A percentile compares a stretch with the other conserved stretches of the same genome.
These are phyloP conservation scores for Trichophyton verrucosum DNA, from an alignment of 2,329 filamentous ascomycete species.

Conservation along the genomic window DNA sequence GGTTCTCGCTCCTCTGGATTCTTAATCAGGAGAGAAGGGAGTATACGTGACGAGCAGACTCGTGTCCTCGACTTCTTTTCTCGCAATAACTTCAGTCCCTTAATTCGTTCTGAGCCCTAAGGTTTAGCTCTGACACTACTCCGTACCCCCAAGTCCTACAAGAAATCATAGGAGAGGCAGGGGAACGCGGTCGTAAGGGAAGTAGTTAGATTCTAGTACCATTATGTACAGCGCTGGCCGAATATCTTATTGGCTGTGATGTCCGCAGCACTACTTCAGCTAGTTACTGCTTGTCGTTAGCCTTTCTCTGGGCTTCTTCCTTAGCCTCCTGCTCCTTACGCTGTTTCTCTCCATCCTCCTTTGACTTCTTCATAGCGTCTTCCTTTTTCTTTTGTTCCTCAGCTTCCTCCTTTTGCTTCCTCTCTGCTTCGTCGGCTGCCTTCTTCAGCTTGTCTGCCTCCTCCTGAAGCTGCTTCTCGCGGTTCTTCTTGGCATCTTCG, in stretches of 20 bases:
- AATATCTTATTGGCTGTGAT: background rate
- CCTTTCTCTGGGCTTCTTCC: background rate
- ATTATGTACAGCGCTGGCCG: background rate
- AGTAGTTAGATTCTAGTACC: background rate
- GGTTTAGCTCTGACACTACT: too few species aligned
- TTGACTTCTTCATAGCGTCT: background rate
- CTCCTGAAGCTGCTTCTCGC: conserved; percentile 4
- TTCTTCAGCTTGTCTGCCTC: conserved; percentile 5
- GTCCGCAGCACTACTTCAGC: too few species aligned
- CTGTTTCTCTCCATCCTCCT: background rate
- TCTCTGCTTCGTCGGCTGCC: conserved; percentile 1
- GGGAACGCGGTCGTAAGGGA: too few species aligned
- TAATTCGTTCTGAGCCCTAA: too few species aligned
- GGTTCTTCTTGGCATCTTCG: conserved; percentile 5
- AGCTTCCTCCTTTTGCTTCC: background rate
- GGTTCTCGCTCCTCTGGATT: too few species aligned
- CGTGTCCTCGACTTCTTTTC: too few species aligned
- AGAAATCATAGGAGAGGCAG: too few species aligned
- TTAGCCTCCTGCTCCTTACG: background rate
- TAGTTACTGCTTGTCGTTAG: background rate
- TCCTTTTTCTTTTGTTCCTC: background rate
- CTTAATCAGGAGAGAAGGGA: too few species aligned
- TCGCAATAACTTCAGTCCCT: too few species aligned
- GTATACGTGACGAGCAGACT: too few species aligned
- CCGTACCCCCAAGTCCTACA: too few species aligned